Evolutionary conservation across 2,329 filamentous ascomycete genomes (phyloP), one percentile per base, ranked within the genome.

Genomic region (Fusarium kyushuense): DNA sequence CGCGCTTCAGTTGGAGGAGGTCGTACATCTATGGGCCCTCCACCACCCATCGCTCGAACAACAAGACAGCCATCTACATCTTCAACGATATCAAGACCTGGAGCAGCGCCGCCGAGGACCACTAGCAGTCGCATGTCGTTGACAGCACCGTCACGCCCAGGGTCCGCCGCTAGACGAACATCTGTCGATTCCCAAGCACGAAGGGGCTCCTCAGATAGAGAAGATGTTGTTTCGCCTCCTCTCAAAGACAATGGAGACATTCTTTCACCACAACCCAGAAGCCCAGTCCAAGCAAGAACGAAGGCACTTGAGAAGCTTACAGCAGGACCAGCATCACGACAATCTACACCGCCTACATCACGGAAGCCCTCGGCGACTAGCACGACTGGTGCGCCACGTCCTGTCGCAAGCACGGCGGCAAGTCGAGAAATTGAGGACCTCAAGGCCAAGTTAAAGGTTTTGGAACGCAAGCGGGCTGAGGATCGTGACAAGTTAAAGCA

Each of bases 401-500:
- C 77, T 23, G 83, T 83, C 14, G 81, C 80, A 5, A 82, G 79
- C 58, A 84, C 86, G 10, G 83, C 86, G 1, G 79, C 85, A 3
- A 84, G 81, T 23, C 85, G 90, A 65, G 92, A 96, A 74, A 88
- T 95, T 21, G 94, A 97, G 70, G 93, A 97, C 69, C 83, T 97
- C 17, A 94, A 97, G 76, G 90, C 93, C 0, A 97, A 97, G 76
- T 82, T 98, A 3, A 89, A 91, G 54, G 85, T 97, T 5, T 84
- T 98, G 72, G 94, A 99, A 77, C 92, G 95, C 72, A 97, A 97
- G 78, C 85, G 93, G 58, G 76, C 86, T 14, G 95, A 98, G 67
- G 93, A 97, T 74, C 87, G 93, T 21, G 94, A 97, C 72, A 92
- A 93, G 75, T 79, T 97, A 52, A 94, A 95, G 75, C 86, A 85